Conservation (phyloP, 129 eudicot species). For the Helianthus annuus region DNA sequence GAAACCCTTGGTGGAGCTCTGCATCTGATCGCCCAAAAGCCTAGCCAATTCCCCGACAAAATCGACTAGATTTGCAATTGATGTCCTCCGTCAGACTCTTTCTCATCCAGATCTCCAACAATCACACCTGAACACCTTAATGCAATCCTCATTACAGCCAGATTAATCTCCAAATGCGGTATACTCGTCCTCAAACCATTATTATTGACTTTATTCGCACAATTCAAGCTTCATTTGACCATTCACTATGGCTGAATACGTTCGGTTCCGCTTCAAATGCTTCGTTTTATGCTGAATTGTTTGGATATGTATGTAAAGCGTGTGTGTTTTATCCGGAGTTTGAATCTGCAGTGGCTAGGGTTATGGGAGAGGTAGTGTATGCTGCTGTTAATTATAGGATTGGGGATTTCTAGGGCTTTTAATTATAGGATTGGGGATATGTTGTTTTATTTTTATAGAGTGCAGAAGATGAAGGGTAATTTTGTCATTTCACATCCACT, state of each 20-base stretch:
- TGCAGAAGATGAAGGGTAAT: too few relatives aligned
- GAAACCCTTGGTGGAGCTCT: slow-evolving; percentile 88
- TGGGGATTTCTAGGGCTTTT: slow-evolving; percentile 52
- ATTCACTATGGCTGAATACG: slow-evolving; percentile 82
- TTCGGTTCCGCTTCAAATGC: slow-evolving; percentile 42
- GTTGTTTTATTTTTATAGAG: too few relatives aligned
- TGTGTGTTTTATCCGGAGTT: slow-evolving; percentile 48
- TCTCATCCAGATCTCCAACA: slow-evolving; percentile 59
- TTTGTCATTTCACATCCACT: too few relatives aligned
- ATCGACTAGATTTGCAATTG: slow-evolving; percentile 79
- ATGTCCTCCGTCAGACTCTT: slow-evolving; percentile 68
- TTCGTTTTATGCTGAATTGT: slow-evolving; percentile 59
- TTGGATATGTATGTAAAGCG: slow-evolving; percentile 54
- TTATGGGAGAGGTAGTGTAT: slow-evolving; percentile 61
- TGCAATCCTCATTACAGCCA: slow-evolving; percentile 63
- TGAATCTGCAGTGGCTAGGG: slow-evolving; percentile 55
- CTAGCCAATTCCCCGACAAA: slow-evolving; percentile 64
- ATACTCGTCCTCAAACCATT: slow-evolving; percentile 40
- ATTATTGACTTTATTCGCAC: slow-evolving; percentile 58
- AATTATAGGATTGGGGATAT: too few relatives aligned
- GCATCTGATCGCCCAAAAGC: slow-evolving; percentile 77
- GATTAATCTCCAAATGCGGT: slow-evolving; percentile 71
- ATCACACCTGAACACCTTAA: slow-evolving; percentile 84
- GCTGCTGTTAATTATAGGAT: slow-evolving; percentile 41
- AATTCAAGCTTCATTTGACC: slow-evolving; percentile 55